These are phyloP conservation scores for Boletus subcaerulescens DNA, from an alignment of 768 basidiomycete species.

Conservation along the genomic window DNA sequence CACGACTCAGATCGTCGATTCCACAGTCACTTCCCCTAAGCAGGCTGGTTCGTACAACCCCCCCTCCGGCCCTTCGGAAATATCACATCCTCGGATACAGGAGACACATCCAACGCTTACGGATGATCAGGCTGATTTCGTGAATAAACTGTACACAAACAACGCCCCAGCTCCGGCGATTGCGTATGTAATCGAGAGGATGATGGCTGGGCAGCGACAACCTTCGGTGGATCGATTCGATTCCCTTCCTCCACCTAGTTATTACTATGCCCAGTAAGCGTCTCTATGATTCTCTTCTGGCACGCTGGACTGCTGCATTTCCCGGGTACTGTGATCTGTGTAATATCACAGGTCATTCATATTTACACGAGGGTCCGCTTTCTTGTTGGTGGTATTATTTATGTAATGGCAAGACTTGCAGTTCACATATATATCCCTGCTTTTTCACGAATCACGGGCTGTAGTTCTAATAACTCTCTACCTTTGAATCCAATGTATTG, in stretches of 20 bases:
- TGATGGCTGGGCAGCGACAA: conserved; percentile 13
- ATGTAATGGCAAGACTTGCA: too few species aligned
- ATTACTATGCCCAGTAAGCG: background rate
- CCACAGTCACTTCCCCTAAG: background rate
- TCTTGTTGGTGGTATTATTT: too few species aligned
- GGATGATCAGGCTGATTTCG: conserved; percentile 19
- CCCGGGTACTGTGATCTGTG: background rate
- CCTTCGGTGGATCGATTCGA: conserved; percentile 7
- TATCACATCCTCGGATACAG: background rate
- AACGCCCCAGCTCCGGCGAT: conserved; percentile 15
- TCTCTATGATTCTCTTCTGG: background rate
- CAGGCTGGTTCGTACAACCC: background rate
- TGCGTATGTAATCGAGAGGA: conserved; percentile 19
- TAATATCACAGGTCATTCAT: background rate
- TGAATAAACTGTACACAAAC: conserved; percentile 13
- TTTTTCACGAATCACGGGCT: too few species aligned
- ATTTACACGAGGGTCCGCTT: background rate
- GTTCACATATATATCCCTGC: too few species aligned
- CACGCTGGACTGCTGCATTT: background rate
- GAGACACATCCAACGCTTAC: conserved; percentile 12
- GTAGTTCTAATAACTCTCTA: too few species aligned
- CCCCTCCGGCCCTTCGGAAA: background rate
- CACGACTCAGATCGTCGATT: background rate
- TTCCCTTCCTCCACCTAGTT: conserved; percentile 14
- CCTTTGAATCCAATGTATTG: too few species aligned